Evolutionary conservation across 108 stramenopile genomes (phyloP).

Genomic region (Fragilaria crotonensis): DNA sequence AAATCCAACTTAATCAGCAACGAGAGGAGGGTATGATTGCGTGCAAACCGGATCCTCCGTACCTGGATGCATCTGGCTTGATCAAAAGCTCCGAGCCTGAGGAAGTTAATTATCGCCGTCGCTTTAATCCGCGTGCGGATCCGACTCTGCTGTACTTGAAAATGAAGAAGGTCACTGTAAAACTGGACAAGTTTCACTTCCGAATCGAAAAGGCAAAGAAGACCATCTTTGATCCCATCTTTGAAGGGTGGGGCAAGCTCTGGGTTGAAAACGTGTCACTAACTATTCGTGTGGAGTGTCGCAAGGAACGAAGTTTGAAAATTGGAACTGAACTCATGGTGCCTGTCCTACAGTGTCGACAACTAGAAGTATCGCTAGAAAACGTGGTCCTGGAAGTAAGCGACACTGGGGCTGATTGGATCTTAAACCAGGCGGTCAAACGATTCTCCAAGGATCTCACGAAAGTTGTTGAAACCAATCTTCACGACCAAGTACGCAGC

Average conservation of each 20-base stretch:
- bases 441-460: conserved; percentile 65
- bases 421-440: conserved; percentile 68
- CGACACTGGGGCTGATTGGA: conserved; percentile 67
- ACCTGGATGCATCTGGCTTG: background rate
- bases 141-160: conserved; percentile 72
- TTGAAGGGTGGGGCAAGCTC: conserved; percentile 63
- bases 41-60: background rate
- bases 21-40: background rate
- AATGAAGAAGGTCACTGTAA: conserved; percentile 65
- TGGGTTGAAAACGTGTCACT: conserved; percentile 67
- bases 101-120: conserved; percentile 1
- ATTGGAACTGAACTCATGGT: conserved; percentile 20
- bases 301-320: conserved; percentile 42
- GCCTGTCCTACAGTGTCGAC: conserved; percentile 53
- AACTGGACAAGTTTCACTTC: conserved; percentile 49
- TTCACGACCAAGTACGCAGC: conserved; percentile 59
- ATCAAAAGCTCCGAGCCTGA: background rate
- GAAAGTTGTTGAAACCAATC: conserved; percentile 51
- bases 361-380: conserved; percentile 54
- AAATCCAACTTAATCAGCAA: conserved; percentile 43
- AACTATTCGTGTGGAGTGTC: conserved; percentile 62
- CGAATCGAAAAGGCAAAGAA: conserved; percentile 60
- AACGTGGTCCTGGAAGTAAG: conserved; percentile 53
- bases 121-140: conserved; percentile 62
- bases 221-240: conserved; percentile 78